phyloP scores from a whole-genome alignment of 176 grass and related monocot species.

The Carex cristatella region DNA sequence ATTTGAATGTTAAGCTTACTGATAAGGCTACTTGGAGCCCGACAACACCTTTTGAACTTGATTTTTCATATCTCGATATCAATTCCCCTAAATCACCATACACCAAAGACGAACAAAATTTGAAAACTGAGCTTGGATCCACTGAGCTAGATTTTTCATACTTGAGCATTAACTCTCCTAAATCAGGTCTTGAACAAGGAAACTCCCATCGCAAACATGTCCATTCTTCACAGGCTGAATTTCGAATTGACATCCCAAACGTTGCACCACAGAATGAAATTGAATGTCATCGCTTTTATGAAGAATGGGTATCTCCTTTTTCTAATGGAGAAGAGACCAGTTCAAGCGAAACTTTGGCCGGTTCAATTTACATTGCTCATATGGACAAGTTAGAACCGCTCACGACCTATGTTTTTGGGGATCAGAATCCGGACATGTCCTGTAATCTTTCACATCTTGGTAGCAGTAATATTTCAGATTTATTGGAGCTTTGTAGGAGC shows the following conservation, averaged over 20 bases:
- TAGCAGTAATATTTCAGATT: slow-evolving; percentile 25
- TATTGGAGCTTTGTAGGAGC: slow-evolving; percentile 27
- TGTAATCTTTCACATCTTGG: slow-evolving; percentile 26
- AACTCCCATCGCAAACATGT: neutral
- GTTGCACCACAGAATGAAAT: neutral
- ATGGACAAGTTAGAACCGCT: slow-evolving; percentile 44
- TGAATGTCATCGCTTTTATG: neutral
- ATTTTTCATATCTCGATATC: slow-evolving; percentile 42
- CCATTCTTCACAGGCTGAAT: slow-evolving; percentile 4
- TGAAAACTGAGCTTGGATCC: neutral
- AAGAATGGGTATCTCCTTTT: slow-evolving; percentile 4
- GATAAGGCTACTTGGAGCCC: slow-evolving; percentile 42
- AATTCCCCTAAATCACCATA: slow-evolving; percentile 50
- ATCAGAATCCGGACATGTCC: slow-evolving; percentile 41
- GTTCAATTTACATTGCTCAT: slow-evolving; percentile 50
- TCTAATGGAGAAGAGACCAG: neutral
- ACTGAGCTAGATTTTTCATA: slow-evolving; percentile 45
- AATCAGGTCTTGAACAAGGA: neutral
- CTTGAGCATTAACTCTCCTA: slow-evolving; percentile 40
- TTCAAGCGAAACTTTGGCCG: slow-evolving; percentile 39
- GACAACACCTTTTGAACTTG: slow-evolving; percentile 55
- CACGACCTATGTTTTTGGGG: slow-evolving; percentile 48
- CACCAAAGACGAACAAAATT: slow-evolving; percentile 27
- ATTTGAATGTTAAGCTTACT: slow-evolving; percentile 8
- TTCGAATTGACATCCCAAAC: slow-evolving; percentile 21